Percentiles rank a stretch among this genome's conserved stretches.
These are phyloP conservation scores for Daldinia sp. DNA, from an alignment of 2,329 filamentous ascomycete genomes.

Conservation along the genomic window DNA sequence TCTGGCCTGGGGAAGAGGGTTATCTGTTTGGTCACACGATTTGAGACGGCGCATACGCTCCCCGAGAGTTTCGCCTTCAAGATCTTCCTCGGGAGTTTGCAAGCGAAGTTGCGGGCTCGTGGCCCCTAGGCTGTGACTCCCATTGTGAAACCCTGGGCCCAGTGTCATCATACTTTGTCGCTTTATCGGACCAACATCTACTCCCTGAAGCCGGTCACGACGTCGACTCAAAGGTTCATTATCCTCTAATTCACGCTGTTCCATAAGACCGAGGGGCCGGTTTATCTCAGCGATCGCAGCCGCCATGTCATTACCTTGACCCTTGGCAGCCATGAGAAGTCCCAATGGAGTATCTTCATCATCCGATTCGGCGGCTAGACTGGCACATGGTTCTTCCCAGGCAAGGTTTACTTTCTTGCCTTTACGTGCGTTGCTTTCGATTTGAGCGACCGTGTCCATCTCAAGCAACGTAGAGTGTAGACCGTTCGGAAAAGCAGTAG, in stretches of 20 bases:
- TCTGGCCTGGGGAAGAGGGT: constrained; percentile 59
- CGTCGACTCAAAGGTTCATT: constrained; percentile 86
- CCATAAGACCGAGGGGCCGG: constrained; percentile 77
- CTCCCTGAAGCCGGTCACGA: constrained; percentile 76
- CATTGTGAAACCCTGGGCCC: constrained; percentile 41
- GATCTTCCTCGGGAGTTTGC: constrained; percentile 51
- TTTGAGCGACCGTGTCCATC: constrained; percentile 87
- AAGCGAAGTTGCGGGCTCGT: constrained; percentile 46
- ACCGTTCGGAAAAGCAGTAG: constrained; percentile 72
- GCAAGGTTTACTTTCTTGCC: constrained; percentile 83
- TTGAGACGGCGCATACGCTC: constrained; percentile 72
- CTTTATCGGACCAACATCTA: constrained; percentile 54
- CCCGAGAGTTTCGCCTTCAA: constrained; percentile 72
- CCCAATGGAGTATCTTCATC: constrained; percentile 81
- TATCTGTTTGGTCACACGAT: constrained; percentile 59
- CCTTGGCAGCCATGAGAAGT: constrained; percentile 73
- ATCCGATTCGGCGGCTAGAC: constrained; percentile 40
- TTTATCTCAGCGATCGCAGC: constrained; percentile 63
- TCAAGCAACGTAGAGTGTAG: constrained; percentile 91
- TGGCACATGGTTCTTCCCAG: constrained; percentile 70
- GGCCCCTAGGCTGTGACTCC: constrained; percentile 40
- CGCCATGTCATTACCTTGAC: constrained; percentile 58
- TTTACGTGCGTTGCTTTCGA: constrained; percentile 78
- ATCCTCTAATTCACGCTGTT: constrained; percentile 86
- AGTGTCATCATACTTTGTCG: constrained; percentile 57